Base-by-base conservation (phyloP, 305 asterid genomes). In the Salvia sclarea region DNA sequence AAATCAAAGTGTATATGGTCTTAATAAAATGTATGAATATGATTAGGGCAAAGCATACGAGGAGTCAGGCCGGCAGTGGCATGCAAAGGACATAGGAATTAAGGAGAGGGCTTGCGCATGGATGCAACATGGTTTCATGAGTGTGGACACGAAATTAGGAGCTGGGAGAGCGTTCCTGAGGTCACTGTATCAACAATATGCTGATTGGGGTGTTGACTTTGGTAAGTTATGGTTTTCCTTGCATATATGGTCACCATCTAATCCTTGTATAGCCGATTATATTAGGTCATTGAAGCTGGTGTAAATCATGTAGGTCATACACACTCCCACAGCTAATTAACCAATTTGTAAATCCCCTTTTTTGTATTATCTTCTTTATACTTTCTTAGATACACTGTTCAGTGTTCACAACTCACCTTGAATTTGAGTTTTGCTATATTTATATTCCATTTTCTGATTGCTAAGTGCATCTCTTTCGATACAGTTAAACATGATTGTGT, bases 91-190 rank as follows among this genome's bases (percentile, higher is more conserved):
- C 70, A 64, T 93, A 65, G 96, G 97, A 55, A 73, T 88, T 16
- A 77, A 80, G 82, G 91, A 86, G 78, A 85, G 87, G 85, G 63
- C 85, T 47, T 93, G 98, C 48, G 76, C 85, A 5, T 93, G 98
- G 98, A 93, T 93, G 98, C 49, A 59, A 37, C 68, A 91, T 48
- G 96, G 97, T 62, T 93, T 93, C 85, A 93, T 93, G 98, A 85
- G 98, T 28, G 96, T 93, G 28, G 81, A 88, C 69, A 76, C 90
- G 31, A 75, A 74, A 61, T 77, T 73, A 60, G 97, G 96, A 77
- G 98, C 98, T 58, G 98, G 97, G 64, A 80, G 78, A 76, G 96
- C 97, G 10, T 93, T 93, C 54, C 64, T 93, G 77, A 88, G 88
- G 82, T 93, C 98, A 22, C 96, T 93, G 41, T 82, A 93, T 83